phyloP scores from a whole-genome alignment of 352 stramenopile genomes.

The Aphanomyces euteiches region DNA sequence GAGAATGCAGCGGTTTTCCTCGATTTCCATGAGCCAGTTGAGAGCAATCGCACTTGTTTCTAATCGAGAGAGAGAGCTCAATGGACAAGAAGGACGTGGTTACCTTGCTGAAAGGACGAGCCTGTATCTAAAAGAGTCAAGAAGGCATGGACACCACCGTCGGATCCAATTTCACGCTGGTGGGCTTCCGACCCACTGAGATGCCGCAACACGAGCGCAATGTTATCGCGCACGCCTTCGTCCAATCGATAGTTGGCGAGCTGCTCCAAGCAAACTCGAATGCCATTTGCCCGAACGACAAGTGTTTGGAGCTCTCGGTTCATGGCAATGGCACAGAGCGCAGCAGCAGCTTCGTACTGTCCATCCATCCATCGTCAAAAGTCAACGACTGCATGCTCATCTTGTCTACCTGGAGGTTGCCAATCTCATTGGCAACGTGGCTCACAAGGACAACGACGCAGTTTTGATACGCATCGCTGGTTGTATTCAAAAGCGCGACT shows the following conservation, averaged over 20 bases:
- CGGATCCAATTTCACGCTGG: conserved; percentile 24
- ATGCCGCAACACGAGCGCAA: conserved; percentile 8
- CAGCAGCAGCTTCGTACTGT: conserved; percentile 26
- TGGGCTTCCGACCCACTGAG: conserved; percentile 19
- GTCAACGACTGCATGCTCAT: not conserved
- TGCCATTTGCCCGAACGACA: conserved; percentile 7
- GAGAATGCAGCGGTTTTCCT: conserved; percentile 20
- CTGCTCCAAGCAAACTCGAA: conserved; percentile 25
- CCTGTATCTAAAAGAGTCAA: conserved; percentile 17
- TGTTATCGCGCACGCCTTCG: conserved; percentile 20
- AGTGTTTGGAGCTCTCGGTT: conserved; percentile 24
- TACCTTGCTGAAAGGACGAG: conserved; percentile 19
- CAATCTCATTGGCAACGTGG: not conserved
- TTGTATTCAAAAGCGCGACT: not conserved
- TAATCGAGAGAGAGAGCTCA: not conserved
- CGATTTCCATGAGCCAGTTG: conserved; percentile 28
- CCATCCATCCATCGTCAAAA: conserved; percentile 7
- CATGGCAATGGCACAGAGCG: conserved; percentile 7
- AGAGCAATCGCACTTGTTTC: conserved; percentile 24
- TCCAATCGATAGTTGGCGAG: not conserved
- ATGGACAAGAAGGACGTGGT: not conserved
- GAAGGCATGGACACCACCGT: conserved; percentile 25
- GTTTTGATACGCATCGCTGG: not conserved
- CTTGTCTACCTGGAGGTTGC: conserved; percentile 15
- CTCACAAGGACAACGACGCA: not conserved